Percentiles rank a stretch among this genome's conserved stretches.
Conservation (phyloP, 2,329 filamentous ascomycete species). For the Penicillium sp. region DNA sequence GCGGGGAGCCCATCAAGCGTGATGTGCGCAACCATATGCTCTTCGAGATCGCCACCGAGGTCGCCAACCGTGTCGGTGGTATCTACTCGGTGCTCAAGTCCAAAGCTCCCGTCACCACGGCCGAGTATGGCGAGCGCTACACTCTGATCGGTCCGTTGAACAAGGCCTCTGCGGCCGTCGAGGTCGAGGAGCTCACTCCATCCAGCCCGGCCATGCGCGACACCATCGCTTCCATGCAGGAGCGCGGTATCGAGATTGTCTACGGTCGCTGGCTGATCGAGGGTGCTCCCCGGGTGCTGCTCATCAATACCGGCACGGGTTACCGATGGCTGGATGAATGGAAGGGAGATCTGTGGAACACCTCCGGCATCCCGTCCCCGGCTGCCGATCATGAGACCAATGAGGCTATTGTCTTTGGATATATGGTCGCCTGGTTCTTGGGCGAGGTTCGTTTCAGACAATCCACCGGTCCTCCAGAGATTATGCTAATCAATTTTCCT, state of each 20-base stretch:
- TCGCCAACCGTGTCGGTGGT: constrained; percentile 95
- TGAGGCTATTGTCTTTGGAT: constrained; percentile 96
- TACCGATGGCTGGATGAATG: constrained; percentile 93
- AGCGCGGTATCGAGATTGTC: constrained; percentile 84
- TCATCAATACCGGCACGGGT: constrained; percentile 93
- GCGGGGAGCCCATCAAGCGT: constrained; percentile 52
- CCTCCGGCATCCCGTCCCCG: constrained; percentile 89
- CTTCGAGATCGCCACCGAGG: constrained; percentile 96
- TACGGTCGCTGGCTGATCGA: constrained; percentile 98
- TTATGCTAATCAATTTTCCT: not conserved
- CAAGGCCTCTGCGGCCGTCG: constrained; percentile 89
- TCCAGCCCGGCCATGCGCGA: constrained; percentile 75
- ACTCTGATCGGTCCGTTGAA: constrained; percentile 94
- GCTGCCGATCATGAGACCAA: constrained; percentile 93
- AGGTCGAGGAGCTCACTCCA: constrained; percentile 91
- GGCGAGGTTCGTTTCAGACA: constrained; percentile 72
- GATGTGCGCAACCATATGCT: constrained; percentile 95
- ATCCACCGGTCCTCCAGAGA: not conserved
- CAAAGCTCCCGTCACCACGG: constrained; percentile 95
- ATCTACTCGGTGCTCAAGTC: constrained; percentile 99
- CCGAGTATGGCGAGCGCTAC: constrained; percentile 97
- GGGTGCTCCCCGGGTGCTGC: constrained; percentile 86
- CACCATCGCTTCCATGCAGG: constrained; percentile 90
- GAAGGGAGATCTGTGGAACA: constrained; percentile 95
- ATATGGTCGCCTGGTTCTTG: constrained; percentile 95